Evolutionary conservation across 176 grass and related monocot genomes (phyloP).

Genomic region (Aechmea fasciata): DNA sequence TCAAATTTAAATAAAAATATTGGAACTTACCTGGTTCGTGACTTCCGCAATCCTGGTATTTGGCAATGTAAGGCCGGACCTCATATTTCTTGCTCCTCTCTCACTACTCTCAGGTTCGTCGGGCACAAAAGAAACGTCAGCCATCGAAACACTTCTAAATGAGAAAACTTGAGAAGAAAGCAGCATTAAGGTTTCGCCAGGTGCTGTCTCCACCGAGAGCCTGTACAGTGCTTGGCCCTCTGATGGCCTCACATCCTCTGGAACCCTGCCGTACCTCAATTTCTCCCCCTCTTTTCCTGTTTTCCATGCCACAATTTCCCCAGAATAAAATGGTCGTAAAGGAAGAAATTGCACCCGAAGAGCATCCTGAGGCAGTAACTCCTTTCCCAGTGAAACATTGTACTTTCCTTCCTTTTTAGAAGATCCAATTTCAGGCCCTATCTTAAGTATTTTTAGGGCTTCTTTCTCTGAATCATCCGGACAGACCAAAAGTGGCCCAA

Average conservation of each 20-base stretch:
- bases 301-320: slow-evolving; percentile 93
- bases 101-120: slow-evolving; percentile 27
- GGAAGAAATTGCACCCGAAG: slow-evolving; percentile 93
- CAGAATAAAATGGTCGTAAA: slow-evolving; percentile 79
- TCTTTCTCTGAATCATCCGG: slow-evolving; percentile 79
- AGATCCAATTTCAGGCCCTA: slow-evolving; percentile 47
- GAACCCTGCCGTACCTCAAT: slow-evolving; percentile 81
- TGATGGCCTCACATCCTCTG: slow-evolving; percentile 87
- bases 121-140: slow-evolving; percentile 40
- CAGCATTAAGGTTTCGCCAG: slow-evolving; percentile 53
- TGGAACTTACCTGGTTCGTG: slow-evolving; percentile 35
- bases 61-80: slow-evolving; percentile 26
- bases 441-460: slow-evolving; percentile 51
- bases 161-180: slow-evolving; percentile 85
- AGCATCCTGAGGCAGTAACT: slow-evolving; percentile 83
- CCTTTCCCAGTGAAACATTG: slow-evolving; percentile 49
- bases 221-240: slow-evolving; percentile 81
- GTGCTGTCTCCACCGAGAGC: slow-evolving; percentile 63
- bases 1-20: too few species aligned
- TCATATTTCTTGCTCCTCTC: slow-evolving; percentile 26
- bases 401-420: slow-evolving; percentile 40
- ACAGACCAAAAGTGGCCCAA: slow-evolving; percentile 70
- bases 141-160: slow-evolving; percentile 81
- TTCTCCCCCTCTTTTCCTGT: slow-evolving; percentile 77
- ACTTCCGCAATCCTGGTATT: slow-evolving; percentile 27